Evolutionary conservation across 768 basidiomycete genomes (phyloP).

Genomic region (Erythrobasidium yunnanense): DNA sequence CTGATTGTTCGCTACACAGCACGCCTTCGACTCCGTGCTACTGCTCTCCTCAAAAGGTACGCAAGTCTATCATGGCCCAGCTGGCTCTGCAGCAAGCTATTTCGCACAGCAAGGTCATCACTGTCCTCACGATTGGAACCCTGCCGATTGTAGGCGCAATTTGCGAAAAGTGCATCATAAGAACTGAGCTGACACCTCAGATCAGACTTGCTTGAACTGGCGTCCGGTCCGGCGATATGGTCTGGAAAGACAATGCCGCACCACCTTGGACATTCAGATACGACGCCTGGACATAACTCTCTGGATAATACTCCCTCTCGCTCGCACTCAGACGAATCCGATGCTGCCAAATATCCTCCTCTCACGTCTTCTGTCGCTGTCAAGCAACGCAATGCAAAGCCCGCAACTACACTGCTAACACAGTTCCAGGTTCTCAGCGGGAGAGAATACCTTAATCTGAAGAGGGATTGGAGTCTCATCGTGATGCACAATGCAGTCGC

Average conservation of each 20-base stretch:
- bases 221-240: too few relatives aligned
- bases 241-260: too few relatives aligned
- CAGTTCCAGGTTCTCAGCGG: constrained; percentile 72
- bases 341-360: background rate
- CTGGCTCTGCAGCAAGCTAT: constrained; percentile 56
- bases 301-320: too few relatives aligned
- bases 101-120: constrained; percentile 54
- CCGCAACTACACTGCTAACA: constrained; percentile 72
- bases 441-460: constrained; percentile 72
- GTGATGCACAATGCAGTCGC: constrained; percentile 64
- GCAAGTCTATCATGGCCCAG: constrained; percentile 67
- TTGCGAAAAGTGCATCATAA: too few relatives aligned
- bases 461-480: constrained; percentile 45
- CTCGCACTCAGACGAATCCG: too few relatives aligned
- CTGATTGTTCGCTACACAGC: constrained; percentile 46
- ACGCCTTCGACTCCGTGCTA: constrained; percentile 69
- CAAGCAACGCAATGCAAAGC: constrained; percentile 38
- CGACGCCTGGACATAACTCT: too few relatives aligned
- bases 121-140: constrained; percentile 72
- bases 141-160: constrained; percentile 55
- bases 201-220: constrained; percentile 63
- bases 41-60: constrained; percentile 61
- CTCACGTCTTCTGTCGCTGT: background rate
- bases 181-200: background rate
- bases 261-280: too few relatives aligned